phyloP scores from a whole-genome alignment of 2,329 filamentous ascomycete genomes.

The Orbilia blumenaviensis region DNA sequence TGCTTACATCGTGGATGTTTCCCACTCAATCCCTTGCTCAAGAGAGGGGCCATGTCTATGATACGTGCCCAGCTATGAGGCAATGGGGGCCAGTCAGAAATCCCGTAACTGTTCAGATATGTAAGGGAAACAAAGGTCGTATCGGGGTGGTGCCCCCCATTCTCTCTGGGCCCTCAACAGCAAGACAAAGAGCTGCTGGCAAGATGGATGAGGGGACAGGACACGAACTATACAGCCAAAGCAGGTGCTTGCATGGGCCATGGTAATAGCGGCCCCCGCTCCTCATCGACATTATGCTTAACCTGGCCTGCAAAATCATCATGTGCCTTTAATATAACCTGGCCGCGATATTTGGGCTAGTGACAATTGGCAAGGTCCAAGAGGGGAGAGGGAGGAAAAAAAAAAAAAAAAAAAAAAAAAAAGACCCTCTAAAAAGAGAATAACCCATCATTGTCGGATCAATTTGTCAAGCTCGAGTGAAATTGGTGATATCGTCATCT shows the following conservation, averaged over 20 bases:
- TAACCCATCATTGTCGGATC: constrained; percentile 16
- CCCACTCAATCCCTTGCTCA: constrained; percentile 35
- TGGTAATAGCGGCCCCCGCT: constrained; percentile 45
- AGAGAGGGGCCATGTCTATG: constrained; percentile 27
- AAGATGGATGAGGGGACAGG: constrained; percentile 28
- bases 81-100: constrained; percentile 17
- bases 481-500: background rate
- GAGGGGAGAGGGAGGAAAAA: no score
- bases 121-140: background rate
- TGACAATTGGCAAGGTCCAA: constrained; percentile 38
- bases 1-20: constrained; percentile 33
- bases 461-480: constrained; percentile 4
- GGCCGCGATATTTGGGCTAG: constrained; percentile 42
- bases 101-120: constrained; percentile 8
- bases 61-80: constrained; percentile 6
- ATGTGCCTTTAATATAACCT: constrained; percentile 54
- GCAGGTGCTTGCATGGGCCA: constrained; percentile 50
- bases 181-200: constrained; percentile 6
- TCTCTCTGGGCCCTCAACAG: constrained; percentile 18
- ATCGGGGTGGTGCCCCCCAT: constrained; percentile 31
- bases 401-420: no score
- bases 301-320: constrained; percentile 50
- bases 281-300: constrained; percentile 50
- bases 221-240: constrained; percentile 39
- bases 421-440: background rate